These are phyloP conservation scores for Leishmania mexicana DNA, from an alignment of 208 protist genomes.

Conservation along the genomic window DNA sequence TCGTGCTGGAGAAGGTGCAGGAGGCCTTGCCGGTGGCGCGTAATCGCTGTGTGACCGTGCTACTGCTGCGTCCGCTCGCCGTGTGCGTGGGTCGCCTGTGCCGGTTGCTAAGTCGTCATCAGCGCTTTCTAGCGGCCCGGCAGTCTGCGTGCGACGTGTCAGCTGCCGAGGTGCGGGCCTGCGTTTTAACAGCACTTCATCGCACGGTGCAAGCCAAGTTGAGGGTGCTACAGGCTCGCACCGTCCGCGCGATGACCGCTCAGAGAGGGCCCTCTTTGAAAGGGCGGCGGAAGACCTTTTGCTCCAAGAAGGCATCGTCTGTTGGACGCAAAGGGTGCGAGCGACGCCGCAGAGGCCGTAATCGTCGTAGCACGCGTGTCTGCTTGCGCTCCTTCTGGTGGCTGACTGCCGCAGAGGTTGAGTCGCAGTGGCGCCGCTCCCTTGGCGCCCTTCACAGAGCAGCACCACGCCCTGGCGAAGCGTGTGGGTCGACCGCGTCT, in stretches of 20 bases:
- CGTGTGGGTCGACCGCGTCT: not conserved
- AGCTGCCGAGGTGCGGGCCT: conserved; percentile 43
- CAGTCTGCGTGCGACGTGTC: conserved; percentile 55
- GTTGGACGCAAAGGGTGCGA: not conserved
- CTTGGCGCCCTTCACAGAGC: conserved; percentile 1
- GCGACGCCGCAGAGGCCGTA: not conserved
- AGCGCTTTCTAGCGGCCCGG: conserved; percentile 15
- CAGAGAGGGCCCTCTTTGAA: not conserved
- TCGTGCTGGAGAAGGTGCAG: conserved; percentile 46
- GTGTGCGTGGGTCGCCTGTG: conserved; percentile 33
- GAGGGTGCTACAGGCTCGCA: conserved; percentile 11
- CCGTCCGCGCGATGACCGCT: not conserved
- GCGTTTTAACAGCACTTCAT: conserved; percentile 49
- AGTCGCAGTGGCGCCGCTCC: conserved; percentile 21
- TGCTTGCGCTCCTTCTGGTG: conserved; percentile 36
- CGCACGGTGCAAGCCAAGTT: conserved; percentile 46
- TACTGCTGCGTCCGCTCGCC: conserved; percentile 39
- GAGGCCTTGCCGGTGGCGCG: conserved; percentile 15
- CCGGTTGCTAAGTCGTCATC: conserved; percentile 38
- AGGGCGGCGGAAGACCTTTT: not conserved
- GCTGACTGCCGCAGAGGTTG: conserved; percentile 18
- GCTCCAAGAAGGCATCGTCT: not conserved
- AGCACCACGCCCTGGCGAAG: not conserved
- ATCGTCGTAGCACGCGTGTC: not conserved
- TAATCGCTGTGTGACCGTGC: conserved; percentile 13